phyloP scores from a whole-genome alignment of 805 yeast genomes.

The Torulaspora indica region DNA sequence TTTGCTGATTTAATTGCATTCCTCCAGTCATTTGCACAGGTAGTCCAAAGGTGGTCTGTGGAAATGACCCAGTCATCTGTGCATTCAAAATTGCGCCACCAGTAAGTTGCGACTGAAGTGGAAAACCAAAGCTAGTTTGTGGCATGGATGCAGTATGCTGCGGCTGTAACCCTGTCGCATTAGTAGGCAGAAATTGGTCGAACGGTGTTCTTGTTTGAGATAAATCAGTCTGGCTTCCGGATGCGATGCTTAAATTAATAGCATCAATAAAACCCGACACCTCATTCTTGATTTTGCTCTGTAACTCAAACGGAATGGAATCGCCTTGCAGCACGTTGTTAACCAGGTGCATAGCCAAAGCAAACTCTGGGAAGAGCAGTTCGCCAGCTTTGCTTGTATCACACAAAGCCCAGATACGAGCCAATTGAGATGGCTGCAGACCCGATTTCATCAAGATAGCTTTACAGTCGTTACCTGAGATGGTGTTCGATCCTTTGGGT shows the following conservation, averaged over 20 bases:
- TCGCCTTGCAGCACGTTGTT: constrained; percentile 74
- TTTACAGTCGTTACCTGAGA: constrained; percentile 70
- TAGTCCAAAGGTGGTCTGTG: constrained; percentile 37
- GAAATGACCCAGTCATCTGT: constrained; percentile 24
- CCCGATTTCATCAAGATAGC: constrained; percentile 77
- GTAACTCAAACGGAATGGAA: constrained; percentile 66
- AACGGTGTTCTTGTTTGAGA: constrained; percentile 38
- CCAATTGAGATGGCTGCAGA: constrained; percentile 65
- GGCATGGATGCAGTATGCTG: constrained; percentile 41
- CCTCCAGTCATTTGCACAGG: constrained; percentile 38
- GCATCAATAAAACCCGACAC: constrained; percentile 87
- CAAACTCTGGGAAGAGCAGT: constrained; percentile 89
- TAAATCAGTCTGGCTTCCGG: constrained; percentile 33
- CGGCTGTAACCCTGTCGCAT: constrained; percentile 31
- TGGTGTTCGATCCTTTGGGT: constrained; percentile 44
- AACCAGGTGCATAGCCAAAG: constrained; percentile 83
- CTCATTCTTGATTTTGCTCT: constrained; percentile 70
- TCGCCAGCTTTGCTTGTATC: constrained; percentile 84
- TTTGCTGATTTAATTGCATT: constrained; percentile 32
- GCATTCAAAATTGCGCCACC: constrained; percentile 19
- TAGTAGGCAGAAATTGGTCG: constrained; percentile 34
- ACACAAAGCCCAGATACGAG: constrained; percentile 86
- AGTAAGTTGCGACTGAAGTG: constrained; percentile 23
- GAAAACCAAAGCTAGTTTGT: constrained; percentile 34
- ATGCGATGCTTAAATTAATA: constrained; percentile 73